Percentiles rank a stretch among this genome's conserved stretches.
Evolutionary conservation across 805 yeast genomes (phyloP).

Genomic region (Nakazawaea siamensis): DNA sequence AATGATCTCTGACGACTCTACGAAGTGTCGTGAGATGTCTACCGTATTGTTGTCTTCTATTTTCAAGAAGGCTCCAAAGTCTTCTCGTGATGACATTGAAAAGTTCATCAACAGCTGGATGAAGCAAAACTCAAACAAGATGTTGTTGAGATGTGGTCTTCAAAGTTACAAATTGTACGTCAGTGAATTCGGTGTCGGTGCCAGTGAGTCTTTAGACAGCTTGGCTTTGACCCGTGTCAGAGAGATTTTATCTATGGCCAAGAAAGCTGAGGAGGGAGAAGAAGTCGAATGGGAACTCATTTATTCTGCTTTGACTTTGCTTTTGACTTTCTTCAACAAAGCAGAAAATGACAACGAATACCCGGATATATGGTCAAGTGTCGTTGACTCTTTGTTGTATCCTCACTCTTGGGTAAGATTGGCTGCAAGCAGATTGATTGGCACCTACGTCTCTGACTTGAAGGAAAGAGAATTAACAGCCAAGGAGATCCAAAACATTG

Average conservation of each 20-base stretch:
- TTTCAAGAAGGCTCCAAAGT: constrained; percentile 35
- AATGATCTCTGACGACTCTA: constrained; percentile 66
- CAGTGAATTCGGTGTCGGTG: constrained; percentile 34
- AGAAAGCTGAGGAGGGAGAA: constrained; percentile 26
- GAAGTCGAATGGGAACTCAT: constrained; percentile 70
- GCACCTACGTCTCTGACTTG: constrained; percentile 36
- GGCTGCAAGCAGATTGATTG: constrained; percentile 51
- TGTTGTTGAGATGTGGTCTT: constrained; percentile 66
- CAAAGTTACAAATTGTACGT: constrained; percentile 59
- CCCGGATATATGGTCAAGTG: constrained; percentile 38
- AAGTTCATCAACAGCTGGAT: constrained; percentile 55
- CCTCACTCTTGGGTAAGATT: constrained; percentile 93
- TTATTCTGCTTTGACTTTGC: constrained; percentile 53
- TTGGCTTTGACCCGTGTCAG: constrained; percentile 22
- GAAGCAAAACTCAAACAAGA: constrained; percentile 37
- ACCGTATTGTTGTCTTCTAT: constrained; percentile 48
- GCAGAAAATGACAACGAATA: constrained; percentile 22
- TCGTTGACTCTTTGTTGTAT: constrained; percentile 53
- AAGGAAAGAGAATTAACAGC: constrained; percentile 28
- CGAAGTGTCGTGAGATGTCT: constrained; percentile 82
- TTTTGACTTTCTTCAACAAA: constrained; percentile 30
- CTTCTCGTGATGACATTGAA: constrained; percentile 28
- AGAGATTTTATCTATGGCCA: constrained; percentile 19
- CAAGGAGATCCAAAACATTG: constrained; percentile 56
- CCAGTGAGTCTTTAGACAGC: constrained; percentile 29